phyloP scores from a whole-genome alignment of 2,329 filamentous ascomycete species.

The Trichoderma afroharzianum region DNA sequence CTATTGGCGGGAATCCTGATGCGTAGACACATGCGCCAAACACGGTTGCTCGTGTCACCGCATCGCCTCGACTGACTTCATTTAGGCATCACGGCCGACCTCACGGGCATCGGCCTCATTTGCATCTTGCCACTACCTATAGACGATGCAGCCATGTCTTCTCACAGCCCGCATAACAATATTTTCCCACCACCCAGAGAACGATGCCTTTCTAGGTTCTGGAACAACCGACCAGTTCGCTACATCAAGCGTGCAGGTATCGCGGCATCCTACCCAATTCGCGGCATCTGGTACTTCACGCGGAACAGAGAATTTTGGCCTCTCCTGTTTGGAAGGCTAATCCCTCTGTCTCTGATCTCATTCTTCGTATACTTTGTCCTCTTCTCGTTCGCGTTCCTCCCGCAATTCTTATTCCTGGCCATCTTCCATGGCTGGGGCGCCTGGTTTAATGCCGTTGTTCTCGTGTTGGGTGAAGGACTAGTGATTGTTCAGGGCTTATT shows the following conservation, averaged over 20 bases:
- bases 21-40: neutral
- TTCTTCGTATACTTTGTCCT: constrained; percentile 78
- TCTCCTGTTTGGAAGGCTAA: constrained; percentile 69
- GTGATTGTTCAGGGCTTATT: constrained; percentile 68
- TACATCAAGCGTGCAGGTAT: constrained; percentile 43
- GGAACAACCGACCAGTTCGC: constrained; percentile 31
- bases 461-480: constrained; percentile 79
- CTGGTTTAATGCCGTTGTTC: constrained; percentile 83
- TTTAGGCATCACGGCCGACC: neutral
- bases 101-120: neutral
- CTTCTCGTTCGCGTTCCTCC: constrained; percentile 84
- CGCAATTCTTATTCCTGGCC: constrained; percentile 82
- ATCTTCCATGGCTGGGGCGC: constrained; percentile 85
- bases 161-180: neutral
- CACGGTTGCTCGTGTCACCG: neutral
- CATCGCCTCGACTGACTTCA: neutral
- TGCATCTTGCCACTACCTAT: neutral
- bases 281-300: constrained; percentile 80
- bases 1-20: neutral
- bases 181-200: neutral
- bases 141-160: neutral
- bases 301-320: constrained; percentile 78
- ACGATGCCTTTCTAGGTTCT: neutral
- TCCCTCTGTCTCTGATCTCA: constrained; percentile 80
- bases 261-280: constrained; percentile 54